Percentiles rank a stretch among this genome's conserved stretches.
Evolutionary conservation across 345 rosid species (phyloP).

Genomic region (Erucastrum elatum): DNA sequence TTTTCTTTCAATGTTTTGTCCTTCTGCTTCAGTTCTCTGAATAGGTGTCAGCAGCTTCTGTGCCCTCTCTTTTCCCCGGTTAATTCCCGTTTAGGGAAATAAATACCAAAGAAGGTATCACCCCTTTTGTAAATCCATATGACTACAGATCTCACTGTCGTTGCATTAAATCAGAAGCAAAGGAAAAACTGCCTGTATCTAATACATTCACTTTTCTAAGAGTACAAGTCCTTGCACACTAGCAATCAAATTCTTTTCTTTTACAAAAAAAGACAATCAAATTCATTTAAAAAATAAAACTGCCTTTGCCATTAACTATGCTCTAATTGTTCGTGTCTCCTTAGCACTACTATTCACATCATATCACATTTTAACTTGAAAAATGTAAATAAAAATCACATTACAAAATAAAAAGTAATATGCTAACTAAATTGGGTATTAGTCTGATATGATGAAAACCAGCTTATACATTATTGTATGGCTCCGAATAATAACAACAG

Average conservation of each 20-base stretch:
- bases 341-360: neutral
- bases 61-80: too few species aligned
- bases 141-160: neutral
- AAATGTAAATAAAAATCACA: neutral
- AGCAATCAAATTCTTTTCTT: neutral
- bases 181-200: neutral
- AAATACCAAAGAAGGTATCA: neutral
- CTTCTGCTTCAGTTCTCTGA: too few species aligned
- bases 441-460: neutral
- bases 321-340: neutral
- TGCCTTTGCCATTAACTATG: neutral
- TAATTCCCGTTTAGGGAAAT: neutral
- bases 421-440: neutral
- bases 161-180: neutral
- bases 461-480: neutral
- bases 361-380: neutral
- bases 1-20: too few species aligned
- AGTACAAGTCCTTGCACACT: neutral
- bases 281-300: neutral
- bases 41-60: too few species aligned
- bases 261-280: neutral
- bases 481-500: too few species aligned
- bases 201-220: neutral
- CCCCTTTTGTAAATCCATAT: neutral
- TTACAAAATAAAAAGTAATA: neutral